phyloP scores from a whole-genome alignment of 257 asterid species.

The Primulina huaijiensis region DNA sequence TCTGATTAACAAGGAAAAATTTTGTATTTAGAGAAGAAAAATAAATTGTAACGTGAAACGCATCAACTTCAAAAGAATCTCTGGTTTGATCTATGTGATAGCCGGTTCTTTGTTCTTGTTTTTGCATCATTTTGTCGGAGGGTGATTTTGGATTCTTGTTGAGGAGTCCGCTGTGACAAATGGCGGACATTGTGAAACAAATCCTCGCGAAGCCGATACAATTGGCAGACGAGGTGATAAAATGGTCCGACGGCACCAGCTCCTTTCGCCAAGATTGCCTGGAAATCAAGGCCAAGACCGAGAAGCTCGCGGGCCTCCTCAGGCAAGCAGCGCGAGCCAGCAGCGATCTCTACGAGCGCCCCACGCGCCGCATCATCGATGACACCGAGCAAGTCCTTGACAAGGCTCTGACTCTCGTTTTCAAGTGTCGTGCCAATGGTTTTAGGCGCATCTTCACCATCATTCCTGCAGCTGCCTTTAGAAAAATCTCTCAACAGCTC shows the following conservation, averaged over 20 bases:
- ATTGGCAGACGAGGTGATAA: constrained; percentile 58
- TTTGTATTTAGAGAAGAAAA: too few species aligned
- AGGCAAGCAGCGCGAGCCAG: constrained; percentile 70
- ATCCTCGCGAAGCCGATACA: constrained; percentile 63
- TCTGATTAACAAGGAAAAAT: not conserved
- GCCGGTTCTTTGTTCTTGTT: not conserved
- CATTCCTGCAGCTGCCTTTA: constrained; percentile 51
- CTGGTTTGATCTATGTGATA: not conserved
- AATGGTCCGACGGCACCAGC: constrained; percentile 43
- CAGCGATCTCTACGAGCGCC: constrained; percentile 64
- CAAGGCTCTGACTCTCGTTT: constrained; percentile 55
- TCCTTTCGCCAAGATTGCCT: constrained; percentile 53
- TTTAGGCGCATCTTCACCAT: constrained; percentile 60
- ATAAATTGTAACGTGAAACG: too few species aligned
- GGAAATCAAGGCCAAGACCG: constrained; percentile 52
- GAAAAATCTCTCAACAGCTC: constrained; percentile 54
- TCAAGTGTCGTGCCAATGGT: constrained; percentile 65
- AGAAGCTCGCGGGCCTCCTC: constrained; percentile 51
- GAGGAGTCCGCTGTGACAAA: constrained; percentile 48
- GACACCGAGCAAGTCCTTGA: constrained; percentile 66
- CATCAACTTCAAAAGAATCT: not conserved
- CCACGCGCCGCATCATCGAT: constrained; percentile 75
- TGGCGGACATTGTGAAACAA: constrained; percentile 75
- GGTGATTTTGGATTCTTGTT: not conserved
- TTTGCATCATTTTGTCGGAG: not conserved